These are phyloP conservation scores for Malassezia dermatis DNA, from an alignment of 1,284 basidiomycete species.

Conservation along the genomic window DNA sequence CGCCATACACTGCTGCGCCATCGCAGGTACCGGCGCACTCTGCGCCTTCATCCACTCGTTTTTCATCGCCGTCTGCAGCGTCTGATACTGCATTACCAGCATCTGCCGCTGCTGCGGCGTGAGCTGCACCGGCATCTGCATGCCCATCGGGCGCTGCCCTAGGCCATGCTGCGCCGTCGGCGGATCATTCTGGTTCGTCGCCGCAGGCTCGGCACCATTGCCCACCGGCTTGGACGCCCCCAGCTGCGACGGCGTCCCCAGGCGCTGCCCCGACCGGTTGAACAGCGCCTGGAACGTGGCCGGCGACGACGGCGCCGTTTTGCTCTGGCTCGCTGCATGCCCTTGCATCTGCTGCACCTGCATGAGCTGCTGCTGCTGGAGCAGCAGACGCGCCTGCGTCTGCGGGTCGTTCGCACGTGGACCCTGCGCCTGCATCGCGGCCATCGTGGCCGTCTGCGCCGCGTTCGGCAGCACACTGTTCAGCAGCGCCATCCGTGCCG, in stretches of 20 bases:
- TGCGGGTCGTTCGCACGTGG: slow-evolving; percentile 21
- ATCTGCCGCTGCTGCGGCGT: slow-evolving; percentile 37
- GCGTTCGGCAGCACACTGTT: slow-evolving; percentile 31
- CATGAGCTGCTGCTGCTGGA: slow-evolving; percentile 35
- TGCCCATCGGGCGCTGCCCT: not conserved
- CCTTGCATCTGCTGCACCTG: slow-evolving; percentile 17
- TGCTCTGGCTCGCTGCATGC: not conserved
- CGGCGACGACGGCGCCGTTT: not conserved
- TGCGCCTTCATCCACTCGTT: slow-evolving; percentile 41
- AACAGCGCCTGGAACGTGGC: not conserved
- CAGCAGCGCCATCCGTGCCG: slow-evolving; percentile 29
- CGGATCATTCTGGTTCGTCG: not conserved
- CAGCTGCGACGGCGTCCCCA: not conserved
- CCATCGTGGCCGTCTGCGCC: slow-evolving; percentile 12
- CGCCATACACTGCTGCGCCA: slow-evolving; percentile 33
- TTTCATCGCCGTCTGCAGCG: slow-evolving; percentile 30
- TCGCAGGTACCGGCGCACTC: slow-evolving; percentile 28
- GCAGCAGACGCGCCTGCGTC: slow-evolving; percentile 29
- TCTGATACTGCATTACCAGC: slow-evolving; percentile 36
- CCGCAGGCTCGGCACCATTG: not conserved
- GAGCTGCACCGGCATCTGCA: slow-evolving; percentile 16
- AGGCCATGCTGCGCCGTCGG: not conserved
- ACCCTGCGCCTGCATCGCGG: slow-evolving; percentile 16
- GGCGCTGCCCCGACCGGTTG: not conserved
- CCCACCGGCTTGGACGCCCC: not conserved